A percentile compares a stretch with the other conserved stretches of the same genome.
Evolutionary conservation across 306 rosid species (phyloP).

Genomic region (Oemleria cerasiformis): DNA sequence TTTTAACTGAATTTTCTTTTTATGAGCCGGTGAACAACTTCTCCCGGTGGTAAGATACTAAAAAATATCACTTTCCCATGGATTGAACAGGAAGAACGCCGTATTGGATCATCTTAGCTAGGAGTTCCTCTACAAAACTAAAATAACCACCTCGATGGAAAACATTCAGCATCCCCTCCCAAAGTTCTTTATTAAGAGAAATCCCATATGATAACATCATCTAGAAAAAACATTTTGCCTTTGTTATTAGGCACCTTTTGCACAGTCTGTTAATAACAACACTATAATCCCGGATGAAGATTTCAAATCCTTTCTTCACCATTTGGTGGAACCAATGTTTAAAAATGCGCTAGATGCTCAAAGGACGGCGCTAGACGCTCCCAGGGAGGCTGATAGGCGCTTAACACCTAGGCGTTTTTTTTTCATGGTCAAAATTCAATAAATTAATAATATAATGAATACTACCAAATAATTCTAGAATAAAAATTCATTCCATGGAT

Average conservation of each 20-base stretch:
- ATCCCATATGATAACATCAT: conserved; percentile 50
- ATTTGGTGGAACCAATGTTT: conserved; percentile 40
- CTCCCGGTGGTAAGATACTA: too few relatives aligned
- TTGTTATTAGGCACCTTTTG: conserved; percentile 37
- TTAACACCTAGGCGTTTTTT: too few relatives aligned
- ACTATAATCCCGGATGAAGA: too few relatives aligned
- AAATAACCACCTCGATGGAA: conserved; percentile 27
- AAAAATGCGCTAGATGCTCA: too few relatives aligned
- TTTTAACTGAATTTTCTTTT: too few relatives aligned
- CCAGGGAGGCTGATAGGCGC: too few relatives aligned
- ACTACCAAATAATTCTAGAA: too few relatives aligned
- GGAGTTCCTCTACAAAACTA: conserved; percentile 37
- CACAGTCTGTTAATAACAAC: conserved; percentile 54
- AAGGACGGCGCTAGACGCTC: too few relatives aligned
- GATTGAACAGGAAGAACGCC: conserved; percentile 32
- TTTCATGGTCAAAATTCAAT: too few relatives aligned
- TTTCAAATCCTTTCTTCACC: conserved; percentile 39
- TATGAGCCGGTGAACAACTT: too few relatives aligned
- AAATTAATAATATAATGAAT: too few relatives aligned
- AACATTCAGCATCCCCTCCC: conserved; percentile 38
- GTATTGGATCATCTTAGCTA: conserved; percentile 41
- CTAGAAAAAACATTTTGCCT: conserved; percentile 43
- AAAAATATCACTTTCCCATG: conserved; percentile 10
- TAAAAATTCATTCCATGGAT: too few relatives aligned
- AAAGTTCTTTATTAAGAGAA: conserved; percentile 43